Base-by-base conservation (phyloP, 1,284 basidiomycete species). In the Cryptococcus sp. region DNA sequence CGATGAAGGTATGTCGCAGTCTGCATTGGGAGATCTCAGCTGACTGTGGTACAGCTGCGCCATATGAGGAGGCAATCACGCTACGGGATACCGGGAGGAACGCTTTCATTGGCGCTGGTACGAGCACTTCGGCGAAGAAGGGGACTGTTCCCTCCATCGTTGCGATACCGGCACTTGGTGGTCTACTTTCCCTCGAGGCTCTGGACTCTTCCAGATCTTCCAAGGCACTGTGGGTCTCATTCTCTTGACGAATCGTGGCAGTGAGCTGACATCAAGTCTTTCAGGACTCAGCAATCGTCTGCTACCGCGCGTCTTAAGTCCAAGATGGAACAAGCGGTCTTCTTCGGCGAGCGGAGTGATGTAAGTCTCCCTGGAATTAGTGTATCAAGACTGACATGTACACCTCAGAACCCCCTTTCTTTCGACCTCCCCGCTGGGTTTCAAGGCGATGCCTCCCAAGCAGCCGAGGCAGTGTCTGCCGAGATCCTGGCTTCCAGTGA, bases 241-340 rank as follows among this genome's bases (percentile, higher is more conserved):
- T 47, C n/a, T 5, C 38, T 45, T 46, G 22, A 8, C 25, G 16
- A 5, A 40, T 15, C 19, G 11, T 15, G 10, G 5, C n/a, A 13
- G 25, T 1, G 23, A 35, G 48, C 47, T 50, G 35, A 62, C 47
- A 42, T n/a, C 27, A 8, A 35, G 13, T 5, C 10, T 16, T 13
- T 19, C 16, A 40, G 48, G 38, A 62, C 58, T 47, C 55, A 59
- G 58, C 23, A 27, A 2, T 67, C 63, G 3, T 59, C 64, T 0
- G 70, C 69, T 0, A 78, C 77, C 0, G 69, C 68, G 0, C 61
- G 78, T 25, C 69, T 84, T 39, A 81, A 81, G 66, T 78, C 77
- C 20, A 81, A 80, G 64, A 71, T 85, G 48, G 83, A 84, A 65
- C 82, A 83, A 67, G 82, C 82, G 13, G 79, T 85, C 41, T 83